phyloP scores from a whole-genome alignment of 345 rosid species.

The Eucalyptus marginata region DNA sequence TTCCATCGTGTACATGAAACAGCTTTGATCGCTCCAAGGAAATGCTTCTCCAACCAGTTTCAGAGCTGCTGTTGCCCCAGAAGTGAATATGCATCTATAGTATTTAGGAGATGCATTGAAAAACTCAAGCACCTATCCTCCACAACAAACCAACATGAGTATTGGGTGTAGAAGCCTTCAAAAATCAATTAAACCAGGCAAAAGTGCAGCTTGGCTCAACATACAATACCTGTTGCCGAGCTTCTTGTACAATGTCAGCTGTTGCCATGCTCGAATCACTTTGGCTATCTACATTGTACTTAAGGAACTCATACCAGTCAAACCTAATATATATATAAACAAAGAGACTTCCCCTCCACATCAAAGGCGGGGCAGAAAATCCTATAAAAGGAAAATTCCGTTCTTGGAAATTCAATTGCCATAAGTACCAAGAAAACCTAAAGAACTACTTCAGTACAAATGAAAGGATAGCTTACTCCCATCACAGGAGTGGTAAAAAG shows the following conservation, averaged over 20 bases:
- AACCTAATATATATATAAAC: not conserved
- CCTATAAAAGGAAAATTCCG: not conserved
- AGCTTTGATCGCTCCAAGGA: constrained; percentile 67
- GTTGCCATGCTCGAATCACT: constrained; percentile 64
- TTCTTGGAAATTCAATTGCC: not conserved
- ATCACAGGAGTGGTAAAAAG: no score
- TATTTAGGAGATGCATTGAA: constrained; percentile 81
- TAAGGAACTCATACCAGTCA: constrained; percentile 9
- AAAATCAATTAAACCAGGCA: not conserved
- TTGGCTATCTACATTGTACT: constrained; percentile 58
- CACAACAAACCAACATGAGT: not conserved
- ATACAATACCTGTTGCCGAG: constrained; percentile 62
- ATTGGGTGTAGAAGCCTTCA: not conserved
- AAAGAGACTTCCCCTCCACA: not conserved
- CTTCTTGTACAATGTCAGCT: constrained; percentile 51
- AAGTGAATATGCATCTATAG: constrained; percentile 81
- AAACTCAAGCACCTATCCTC: constrained; percentile 66
- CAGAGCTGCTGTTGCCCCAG: constrained; percentile 94
- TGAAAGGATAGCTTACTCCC: no score
- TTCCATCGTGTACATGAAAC: constrained; percentile 79
- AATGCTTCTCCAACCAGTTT: constrained; percentile 91
- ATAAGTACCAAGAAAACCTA: not conserved
- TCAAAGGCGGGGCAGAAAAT: not conserved
- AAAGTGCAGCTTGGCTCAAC: not conserved
- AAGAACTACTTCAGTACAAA: not conserved